A percentile compares a stretch with the other conserved stretches of the same genome.
phyloP scores from a whole-genome alignment of 176 grass and related monocot genomes.

The Hsuehochloa calcarea region DNA sequence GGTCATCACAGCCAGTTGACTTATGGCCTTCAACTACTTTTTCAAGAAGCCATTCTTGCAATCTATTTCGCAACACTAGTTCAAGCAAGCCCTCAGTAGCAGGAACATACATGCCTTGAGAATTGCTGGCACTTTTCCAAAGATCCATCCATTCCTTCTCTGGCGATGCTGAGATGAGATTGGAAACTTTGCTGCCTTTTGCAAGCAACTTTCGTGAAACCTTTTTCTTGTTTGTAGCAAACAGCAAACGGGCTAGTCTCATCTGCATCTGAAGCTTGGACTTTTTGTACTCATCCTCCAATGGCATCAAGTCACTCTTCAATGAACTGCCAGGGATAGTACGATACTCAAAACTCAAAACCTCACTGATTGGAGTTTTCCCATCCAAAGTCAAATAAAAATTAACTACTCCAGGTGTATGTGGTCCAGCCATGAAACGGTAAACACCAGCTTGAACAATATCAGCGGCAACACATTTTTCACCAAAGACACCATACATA shows the following conservation, averaged over 20 bases:
- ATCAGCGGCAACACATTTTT: constrained; percentile 50
- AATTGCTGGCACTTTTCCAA: constrained; percentile 40
- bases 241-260: constrained; percentile 74
- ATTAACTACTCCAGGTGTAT: constrained; percentile 60
- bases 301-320: constrained; percentile 17
- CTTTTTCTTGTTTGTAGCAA: constrained; percentile 59
- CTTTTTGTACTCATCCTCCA: constrained; percentile 44
- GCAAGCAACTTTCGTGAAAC: constrained; percentile 53
- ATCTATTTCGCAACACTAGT: constrained; percentile 73
- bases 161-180: constrained; percentile 57
- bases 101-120: constrained; percentile 27
- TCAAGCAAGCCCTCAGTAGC: constrained; percentile 66
- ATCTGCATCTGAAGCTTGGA: constrained; percentile 62
- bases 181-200: constrained; percentile 59
- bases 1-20: constrained; percentile 59
- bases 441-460: constrained; percentile 77
- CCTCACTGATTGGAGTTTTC: constrained; percentile 66
- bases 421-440: constrained; percentile 50
- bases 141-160: constrained; percentile 84
- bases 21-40: constrained; percentile 73
- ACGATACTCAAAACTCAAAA: constrained; percentile 74
- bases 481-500: constrained; percentile 68
- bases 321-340: constrained; percentile 30
- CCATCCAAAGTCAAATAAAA: constrained; percentile 83
- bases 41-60: constrained; percentile 95